These are phyloP conservation scores for Dipteronia dyeriana DNA, from an alignment of 345 rosid genomes.

Conservation along the genomic window DNA sequence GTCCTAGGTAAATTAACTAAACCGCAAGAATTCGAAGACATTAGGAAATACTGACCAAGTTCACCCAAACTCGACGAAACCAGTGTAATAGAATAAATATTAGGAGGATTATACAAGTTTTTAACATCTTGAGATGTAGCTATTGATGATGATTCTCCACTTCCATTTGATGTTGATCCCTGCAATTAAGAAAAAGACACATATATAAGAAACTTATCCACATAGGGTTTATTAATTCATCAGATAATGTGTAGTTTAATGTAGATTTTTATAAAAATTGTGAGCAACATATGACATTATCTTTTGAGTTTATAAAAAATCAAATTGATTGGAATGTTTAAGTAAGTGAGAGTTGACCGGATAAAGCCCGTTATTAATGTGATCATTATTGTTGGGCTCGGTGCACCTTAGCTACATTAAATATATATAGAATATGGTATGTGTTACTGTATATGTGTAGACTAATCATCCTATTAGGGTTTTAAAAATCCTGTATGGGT, in stretches of 20 bases:
- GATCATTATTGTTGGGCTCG: too few relatives aligned
- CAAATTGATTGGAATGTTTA: too few relatives aligned
- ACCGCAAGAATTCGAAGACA: not conserved
- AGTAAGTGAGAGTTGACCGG: too few relatives aligned
- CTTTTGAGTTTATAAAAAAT: too few relatives aligned
- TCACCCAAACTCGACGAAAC: not conserved
- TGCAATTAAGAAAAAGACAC: conserved; percentile 26
- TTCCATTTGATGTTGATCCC: conserved; percentile 69
- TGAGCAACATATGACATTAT: conserved; percentile 75
- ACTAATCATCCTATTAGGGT: too few relatives aligned
- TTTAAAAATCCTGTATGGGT: too few relatives aligned
- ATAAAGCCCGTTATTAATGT: too few relatives aligned
- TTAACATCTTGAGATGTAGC: conserved; percentile 62
- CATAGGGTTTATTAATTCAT: too few relatives aligned
- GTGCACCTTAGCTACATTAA: too few relatives aligned
- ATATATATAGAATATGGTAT: too few relatives aligned
- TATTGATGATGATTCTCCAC: conserved; percentile 67
- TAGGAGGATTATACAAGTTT: conserved; percentile 7
- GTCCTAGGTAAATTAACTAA: not conserved
- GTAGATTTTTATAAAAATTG: too few relatives aligned
- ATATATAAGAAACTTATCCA: conserved; percentile 1
- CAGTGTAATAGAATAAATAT: not conserved
- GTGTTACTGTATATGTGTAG: too few relatives aligned
- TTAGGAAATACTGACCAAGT: not conserved
- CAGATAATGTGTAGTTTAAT: not conserved